These are phyloP conservation scores for Wickerhamiella occidentalis DNA, from an alignment of 805 yeast genomes.

Conservation along the genomic window DNA sequence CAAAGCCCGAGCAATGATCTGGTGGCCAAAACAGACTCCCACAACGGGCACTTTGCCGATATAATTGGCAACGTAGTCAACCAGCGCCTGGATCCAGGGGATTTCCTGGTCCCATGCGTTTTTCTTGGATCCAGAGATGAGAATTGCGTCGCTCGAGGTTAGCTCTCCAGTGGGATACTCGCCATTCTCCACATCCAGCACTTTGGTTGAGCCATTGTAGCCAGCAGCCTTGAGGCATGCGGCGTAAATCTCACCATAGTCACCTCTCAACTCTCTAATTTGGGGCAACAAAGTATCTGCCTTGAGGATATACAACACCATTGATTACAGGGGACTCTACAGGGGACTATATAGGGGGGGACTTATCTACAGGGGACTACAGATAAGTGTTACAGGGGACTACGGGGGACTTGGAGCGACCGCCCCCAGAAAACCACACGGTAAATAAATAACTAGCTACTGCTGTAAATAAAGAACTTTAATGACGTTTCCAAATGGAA, in stretches of 20 bases:
- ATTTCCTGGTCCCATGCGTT: slow-evolving; percentile 26
- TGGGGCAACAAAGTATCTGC: slow-evolving; percentile 26
- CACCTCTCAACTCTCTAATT: slow-evolving; percentile 22
- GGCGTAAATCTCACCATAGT: slow-evolving; percentile 27
- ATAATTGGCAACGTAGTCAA: slow-evolving; percentile 20
- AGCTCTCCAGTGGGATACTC: slow-evolving; percentile 22
- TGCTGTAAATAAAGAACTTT: slow-evolving; percentile 47
- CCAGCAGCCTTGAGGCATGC: slow-evolving; percentile 24
- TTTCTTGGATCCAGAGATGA: slow-evolving; percentile 31
- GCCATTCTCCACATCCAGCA: slow-evolving; percentile 23
- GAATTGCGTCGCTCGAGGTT: slow-evolving; percentile 23
- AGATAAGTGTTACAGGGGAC: no score
- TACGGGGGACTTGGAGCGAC: no score
- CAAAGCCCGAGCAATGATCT: slow-evolving; percentile 53
- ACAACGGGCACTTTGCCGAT: slow-evolving; percentile 20
- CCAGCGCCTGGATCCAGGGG: slow-evolving; percentile 29
- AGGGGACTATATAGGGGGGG: no score
- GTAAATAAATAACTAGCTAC: slow-evolving; percentile 6
- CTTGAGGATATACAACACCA: slow-evolving; percentile 27
- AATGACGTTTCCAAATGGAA: slow-evolving; percentile 61
- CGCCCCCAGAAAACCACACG: no score
- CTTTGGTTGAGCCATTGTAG: slow-evolving; percentile 13
- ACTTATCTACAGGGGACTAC: no score
- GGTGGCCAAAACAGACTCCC: slow-evolving; percentile 86
- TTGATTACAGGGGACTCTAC: no score